These are phyloP conservation scores for Sordariomycetes sp. DNA, from an alignment of 2,329 filamentous ascomycete genomes.

Conservation along the genomic window DNA sequence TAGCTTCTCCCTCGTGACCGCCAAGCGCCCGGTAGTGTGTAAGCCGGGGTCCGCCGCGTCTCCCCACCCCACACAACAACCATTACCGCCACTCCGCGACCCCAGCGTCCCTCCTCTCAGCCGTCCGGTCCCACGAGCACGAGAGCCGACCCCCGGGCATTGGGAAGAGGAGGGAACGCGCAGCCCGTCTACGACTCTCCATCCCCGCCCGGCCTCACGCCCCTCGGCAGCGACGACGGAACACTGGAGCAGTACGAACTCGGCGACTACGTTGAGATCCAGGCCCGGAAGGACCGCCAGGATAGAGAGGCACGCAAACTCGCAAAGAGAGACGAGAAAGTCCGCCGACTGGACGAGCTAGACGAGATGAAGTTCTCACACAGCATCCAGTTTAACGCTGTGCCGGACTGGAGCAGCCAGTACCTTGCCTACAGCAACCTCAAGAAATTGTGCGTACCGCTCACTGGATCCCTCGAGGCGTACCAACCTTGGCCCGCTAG, in stretches of 20 bases:
- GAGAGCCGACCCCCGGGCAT: not conserved
- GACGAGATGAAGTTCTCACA: constrained; percentile 99
- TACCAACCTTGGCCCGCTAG: not conserved
- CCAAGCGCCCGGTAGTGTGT: not conserved
- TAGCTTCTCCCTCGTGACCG: not conserved
- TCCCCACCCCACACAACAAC: not conserved
- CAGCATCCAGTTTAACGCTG: constrained; percentile 97
- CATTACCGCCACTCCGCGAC: not conserved
- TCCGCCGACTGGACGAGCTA: constrained; percentile 54
- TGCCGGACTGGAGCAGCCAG: constrained; percentile 97
- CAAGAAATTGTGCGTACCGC: constrained; percentile 73
- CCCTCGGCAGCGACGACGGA: constrained; percentile 3
- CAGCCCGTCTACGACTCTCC: not conserved
- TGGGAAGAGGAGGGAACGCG: constrained; percentile 5
- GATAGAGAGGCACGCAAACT: constrained; percentile 19
- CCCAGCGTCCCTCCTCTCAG: constrained; percentile 4
- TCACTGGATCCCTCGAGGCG: not conserved
- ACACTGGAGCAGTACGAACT: constrained; percentile 22
- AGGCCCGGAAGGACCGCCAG: constrained; percentile 14
- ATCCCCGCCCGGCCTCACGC: not conserved
- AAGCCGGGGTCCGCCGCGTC: not conserved
- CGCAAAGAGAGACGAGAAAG: constrained; percentile 46
- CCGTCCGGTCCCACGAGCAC: not conserved
- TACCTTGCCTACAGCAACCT: constrained; percentile 98
- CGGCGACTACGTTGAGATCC: constrained; percentile 20